Evolutionary conservation across 2,329 filamentous ascomycete species (phyloP).

Genomic region (Colletotrichum scovillei): DNA sequence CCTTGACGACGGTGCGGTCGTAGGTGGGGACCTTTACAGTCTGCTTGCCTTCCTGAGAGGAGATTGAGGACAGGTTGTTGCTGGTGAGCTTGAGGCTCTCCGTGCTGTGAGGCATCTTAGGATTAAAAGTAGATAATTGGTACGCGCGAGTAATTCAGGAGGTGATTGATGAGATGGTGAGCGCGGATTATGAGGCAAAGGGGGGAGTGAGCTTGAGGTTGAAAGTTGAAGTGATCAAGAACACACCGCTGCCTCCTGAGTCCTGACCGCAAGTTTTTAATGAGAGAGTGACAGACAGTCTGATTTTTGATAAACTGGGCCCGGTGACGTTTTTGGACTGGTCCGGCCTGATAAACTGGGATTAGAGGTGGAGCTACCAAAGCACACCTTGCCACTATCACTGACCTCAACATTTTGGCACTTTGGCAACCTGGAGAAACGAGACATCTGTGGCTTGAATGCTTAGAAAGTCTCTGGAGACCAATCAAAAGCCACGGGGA

Average conservation of each 20-base stretch:
- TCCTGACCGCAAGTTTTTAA: not conserved
- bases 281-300: not conserved
- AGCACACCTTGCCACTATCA: not conserved
- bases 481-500: not conserved
- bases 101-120: conserved; percentile 37
- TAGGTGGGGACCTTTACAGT: conserved; percentile 52
- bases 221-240: not conserved
- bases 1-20: conserved; percentile 57
- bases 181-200: not conserved
- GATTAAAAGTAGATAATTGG: not conserved
- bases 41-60: conserved; percentile 25
- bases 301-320: not conserved
- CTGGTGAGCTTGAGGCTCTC: conserved; percentile 32
- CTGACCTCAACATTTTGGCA: not conserved
- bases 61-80: conserved; percentile 27
- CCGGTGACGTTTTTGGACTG: not conserved
- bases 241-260: not conserved
- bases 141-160: not conserved
- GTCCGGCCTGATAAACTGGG: not conserved
- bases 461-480: not conserved
- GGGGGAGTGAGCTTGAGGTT: not conserved
- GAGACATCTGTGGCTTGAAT: conserved; percentile 2
- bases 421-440: not conserved
- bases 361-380: not conserved
- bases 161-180: not conserved